Base-by-base conservation (phyloP, 2,329 filamentous ascomycete species). In the Acrodontium crateriforme region DNA sequence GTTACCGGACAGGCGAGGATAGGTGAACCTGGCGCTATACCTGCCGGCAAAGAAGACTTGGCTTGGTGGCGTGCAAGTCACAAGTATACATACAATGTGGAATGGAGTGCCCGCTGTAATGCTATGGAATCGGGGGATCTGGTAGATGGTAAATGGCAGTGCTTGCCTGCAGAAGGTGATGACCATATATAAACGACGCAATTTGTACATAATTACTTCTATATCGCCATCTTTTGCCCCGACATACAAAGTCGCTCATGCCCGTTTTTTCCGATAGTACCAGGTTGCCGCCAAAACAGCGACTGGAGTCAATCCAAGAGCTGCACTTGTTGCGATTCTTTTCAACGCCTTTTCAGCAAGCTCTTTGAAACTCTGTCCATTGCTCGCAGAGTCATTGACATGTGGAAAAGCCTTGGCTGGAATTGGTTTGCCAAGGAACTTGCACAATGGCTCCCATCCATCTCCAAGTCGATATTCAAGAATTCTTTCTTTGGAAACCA, bases 21-120 rank as follows among this genome's bases (percentile, higher is more conserved):
- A 2, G 18, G 17, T 11, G 29, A 21, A 10, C 26, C 18, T 16
- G 25, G 13, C 2, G 11, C 16, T 7, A 11, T 4, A 8, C 20
- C 24, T 9, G 25, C 34, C 11, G 28, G 4, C n/a, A 12, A 21
- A 18, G 23, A 34, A 13, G 28, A 34, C 16, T 13, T 37, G 26
- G 12, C 9, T 7, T 37, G 34, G 34, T 37, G 30, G 30, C 24
- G 21, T n/a, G 25, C 17, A 5, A 30, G 22, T 19, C 34, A 37
- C 21, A 34, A 32, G 18, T 34, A 31, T 16, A 34, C 34, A 9
- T 36, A 30, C 18, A 34, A 36, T 27, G 24, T 34, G 5, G 34
- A 36, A n/a, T 36, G 34, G 34, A 34, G 34, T 24, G 34, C 34
- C 15, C 10, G 28, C 6, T 37, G 35, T 22, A 31, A 31, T 23